phyloP scores from a whole-genome alignment of 169 alveolate genomes.

The Plasmodium gonderi region DNA sequence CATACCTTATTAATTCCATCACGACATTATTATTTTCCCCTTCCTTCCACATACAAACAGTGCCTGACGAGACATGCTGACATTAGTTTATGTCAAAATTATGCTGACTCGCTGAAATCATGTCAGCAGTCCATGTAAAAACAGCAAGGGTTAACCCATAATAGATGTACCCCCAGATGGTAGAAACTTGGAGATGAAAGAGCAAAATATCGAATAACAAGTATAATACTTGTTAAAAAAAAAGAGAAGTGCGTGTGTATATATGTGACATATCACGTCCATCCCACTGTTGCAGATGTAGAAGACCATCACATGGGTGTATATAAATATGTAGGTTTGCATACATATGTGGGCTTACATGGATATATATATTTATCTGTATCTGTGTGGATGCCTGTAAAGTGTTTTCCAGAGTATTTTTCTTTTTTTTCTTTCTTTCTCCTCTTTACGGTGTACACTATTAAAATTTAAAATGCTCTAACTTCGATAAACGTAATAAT shows the following conservation, averaged over 20 bases:
- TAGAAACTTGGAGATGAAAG: not conserved
- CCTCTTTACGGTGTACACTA: too few relatives aligned
- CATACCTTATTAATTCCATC: not conserved
- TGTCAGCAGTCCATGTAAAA: constrained; percentile 70
- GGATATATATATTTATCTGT: too few relatives aligned
- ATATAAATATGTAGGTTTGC: not conserved
- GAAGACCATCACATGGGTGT: not conserved
- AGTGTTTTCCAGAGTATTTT: too few relatives aligned
- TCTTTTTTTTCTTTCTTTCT: too few relatives aligned
- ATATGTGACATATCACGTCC: too few relatives aligned
- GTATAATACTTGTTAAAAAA: not conserved
- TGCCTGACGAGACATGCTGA: constrained; percentile 71
- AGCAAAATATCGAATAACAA: not conserved
- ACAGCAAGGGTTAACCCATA: not conserved
- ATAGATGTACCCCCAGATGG: not conserved
- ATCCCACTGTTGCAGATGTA: not conserved
- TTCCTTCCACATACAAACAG: not conserved
- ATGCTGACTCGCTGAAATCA: constrained; percentile 71
- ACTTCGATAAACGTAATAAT: not conserved
- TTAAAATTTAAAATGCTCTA: too few relatives aligned
- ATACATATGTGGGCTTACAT: not conserved
- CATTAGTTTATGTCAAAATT: constrained; percentile 68
- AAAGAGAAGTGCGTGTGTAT: not conserved
- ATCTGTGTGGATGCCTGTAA: not conserved
- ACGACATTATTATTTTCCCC: not conserved